Conservation (phyloP, 371 early-diverging fungal species). For the Gilbertella persicaria region DNA sequence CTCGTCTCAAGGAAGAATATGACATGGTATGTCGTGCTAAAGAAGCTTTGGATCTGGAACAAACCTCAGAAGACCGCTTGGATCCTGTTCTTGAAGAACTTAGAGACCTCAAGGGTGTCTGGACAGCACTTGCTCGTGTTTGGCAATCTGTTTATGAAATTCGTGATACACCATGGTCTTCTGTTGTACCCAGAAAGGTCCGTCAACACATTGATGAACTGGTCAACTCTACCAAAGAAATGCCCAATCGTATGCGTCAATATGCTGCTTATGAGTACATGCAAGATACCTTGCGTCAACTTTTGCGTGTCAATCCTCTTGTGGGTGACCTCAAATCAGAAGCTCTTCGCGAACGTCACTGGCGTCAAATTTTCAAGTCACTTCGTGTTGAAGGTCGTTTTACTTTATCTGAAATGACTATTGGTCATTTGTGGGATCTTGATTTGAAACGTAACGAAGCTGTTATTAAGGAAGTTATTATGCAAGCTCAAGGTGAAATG, state of each 20-base stretch:
- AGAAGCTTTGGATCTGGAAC: constrained; percentile 88
- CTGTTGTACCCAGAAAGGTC: constrained; percentile 88
- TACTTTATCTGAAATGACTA: constrained; percentile 81
- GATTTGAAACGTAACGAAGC: constrained; percentile 88
- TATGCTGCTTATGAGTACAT: constrained; percentile 97
- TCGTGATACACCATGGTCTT: constrained; percentile 87
- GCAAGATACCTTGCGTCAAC: constrained; percentile 78
- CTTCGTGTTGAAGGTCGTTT: constrained; percentile 75
- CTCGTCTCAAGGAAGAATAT: constrained; percentile 83
- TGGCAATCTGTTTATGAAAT: constrained; percentile 87
- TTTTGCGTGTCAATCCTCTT: constrained; percentile 81
- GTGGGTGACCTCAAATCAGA: constrained; percentile 94
- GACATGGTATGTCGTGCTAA: constrained; percentile 92
- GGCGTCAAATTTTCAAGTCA: constrained; percentile 89
- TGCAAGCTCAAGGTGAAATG: constrained; percentile 98
- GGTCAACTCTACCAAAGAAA: constrained; percentile 79
- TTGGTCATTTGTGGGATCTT: constrained; percentile 95
- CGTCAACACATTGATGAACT: constrained; percentile 87
- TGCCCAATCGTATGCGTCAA: constrained; percentile 94
- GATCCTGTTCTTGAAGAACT: constrained; percentile 93
- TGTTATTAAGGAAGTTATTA: constrained; percentile 82
- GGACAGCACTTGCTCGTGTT: constrained; percentile 82
- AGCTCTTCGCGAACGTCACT: constrained; percentile 96
- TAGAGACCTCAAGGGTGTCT: constrained; percentile 91
- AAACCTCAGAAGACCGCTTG: constrained; percentile 69